Evolutionary conservation across 495 filamentous ascomycete genomes (phyloP).

Genomic region (Penicillium coffeae): DNA sequence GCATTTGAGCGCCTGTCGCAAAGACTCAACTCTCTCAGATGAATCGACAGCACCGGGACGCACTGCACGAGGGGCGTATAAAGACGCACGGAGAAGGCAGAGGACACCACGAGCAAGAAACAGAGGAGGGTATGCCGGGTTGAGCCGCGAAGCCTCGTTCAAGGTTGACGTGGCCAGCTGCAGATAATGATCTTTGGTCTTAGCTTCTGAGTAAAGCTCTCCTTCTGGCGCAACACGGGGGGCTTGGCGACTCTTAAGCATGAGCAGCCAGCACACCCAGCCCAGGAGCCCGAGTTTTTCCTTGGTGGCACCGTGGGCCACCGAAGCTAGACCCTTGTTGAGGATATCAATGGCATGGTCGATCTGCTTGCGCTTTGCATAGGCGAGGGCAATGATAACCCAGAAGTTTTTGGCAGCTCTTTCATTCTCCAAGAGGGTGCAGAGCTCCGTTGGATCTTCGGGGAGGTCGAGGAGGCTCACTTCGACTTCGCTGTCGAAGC

Average conservation of each 20-base stretch:
- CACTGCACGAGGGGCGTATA: constrained; percentile 66
- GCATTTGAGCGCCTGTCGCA: constrained; percentile 79
- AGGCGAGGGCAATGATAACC: constrained; percentile 95
- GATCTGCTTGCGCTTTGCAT: constrained; percentile 89
- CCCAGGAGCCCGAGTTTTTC: constrained; percentile 83
- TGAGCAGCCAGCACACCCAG: constrained; percentile 86
- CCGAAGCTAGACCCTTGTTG: constrained; percentile 71
- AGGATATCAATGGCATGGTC: constrained; percentile 95
- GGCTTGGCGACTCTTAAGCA: constrained; percentile 87
- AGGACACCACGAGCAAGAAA: constrained; percentile 91
- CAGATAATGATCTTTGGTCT: constrained; percentile 89
- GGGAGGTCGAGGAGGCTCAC: constrained; percentile 85
- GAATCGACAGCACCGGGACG: constrained; percentile 59
- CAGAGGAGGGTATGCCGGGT: constrained; percentile 81
- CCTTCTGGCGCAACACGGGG: constrained; percentile 70
- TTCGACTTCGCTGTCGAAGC: constrained; percentile 81
- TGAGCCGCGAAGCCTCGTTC: constrained; percentile 92
- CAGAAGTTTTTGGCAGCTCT: constrained; percentile 81
- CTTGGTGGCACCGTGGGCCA: constrained; percentile 65
- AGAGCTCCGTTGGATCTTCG: constrained; percentile 94
- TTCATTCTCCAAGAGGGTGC: constrained; percentile 89
- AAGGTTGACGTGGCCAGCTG: constrained; percentile 83
- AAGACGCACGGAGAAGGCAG: constrained; percentile 78
- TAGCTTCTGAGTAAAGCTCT: constrained; percentile 61
- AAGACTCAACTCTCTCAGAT: constrained; percentile 70